Conservation (phyloP, 345 rosid genomes). For the Balakata baccata region DNA sequence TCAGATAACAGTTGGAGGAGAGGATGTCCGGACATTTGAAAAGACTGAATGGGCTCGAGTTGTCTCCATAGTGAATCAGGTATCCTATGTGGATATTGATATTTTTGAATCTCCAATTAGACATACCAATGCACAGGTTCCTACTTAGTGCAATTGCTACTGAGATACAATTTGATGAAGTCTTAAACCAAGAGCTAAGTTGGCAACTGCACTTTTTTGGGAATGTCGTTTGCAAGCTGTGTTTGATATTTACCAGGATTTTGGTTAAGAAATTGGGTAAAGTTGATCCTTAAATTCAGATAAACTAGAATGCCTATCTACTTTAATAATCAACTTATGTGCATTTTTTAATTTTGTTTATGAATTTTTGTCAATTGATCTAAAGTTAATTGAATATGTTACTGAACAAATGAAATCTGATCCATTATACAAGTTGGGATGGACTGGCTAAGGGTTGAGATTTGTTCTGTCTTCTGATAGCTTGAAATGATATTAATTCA, state of each 20-base stretch:
- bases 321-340: slow-evolving; percentile 2
- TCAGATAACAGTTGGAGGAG: slow-evolving; percentile 76
- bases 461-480: neutral
- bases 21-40: slow-evolving; percentile 88
- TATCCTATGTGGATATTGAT: slow-evolving; percentile 25
- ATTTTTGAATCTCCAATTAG: neutral
- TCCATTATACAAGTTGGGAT: neutral
- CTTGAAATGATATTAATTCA: neutral
- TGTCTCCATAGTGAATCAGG: slow-evolving; percentile 95
- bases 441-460: neutral
- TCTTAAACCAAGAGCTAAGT: slow-evolving; percentile 7
- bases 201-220: neutral
- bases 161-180: slow-evolving; percentile 2
- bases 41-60: slow-evolving; percentile 88
- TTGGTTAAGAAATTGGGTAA: neutral
- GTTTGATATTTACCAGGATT: neutral
- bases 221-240: neutral
- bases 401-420: neutral
- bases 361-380: neutral
- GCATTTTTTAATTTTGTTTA: neutral
- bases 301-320: neutral
- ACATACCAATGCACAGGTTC: neutral
- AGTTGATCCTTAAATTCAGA: neutral
- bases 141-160: slow-evolving; percentile 3
- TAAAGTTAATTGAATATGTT: neutral